phyloP scores from a whole-genome alignment of 495 filamentous ascomycete species.

The Xylaria nigripes region DNA sequence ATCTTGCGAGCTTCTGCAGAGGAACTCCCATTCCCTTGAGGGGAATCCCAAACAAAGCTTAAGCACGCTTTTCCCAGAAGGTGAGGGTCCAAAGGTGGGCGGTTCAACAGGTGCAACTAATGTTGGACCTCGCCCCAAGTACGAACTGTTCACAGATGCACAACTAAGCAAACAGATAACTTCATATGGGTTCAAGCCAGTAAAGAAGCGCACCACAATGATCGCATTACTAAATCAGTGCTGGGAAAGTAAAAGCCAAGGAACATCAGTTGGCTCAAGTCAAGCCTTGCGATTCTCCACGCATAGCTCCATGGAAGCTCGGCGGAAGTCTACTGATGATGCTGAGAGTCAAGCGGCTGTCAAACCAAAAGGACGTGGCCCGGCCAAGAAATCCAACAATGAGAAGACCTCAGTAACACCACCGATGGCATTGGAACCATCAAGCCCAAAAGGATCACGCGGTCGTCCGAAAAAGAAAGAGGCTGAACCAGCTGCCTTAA shows the following conservation, averaged over 20 bases:
- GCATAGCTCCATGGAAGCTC: constrained; percentile 1
- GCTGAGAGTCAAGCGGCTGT: constrained; percentile 14
- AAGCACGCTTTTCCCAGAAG: not conserved
- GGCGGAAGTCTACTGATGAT: constrained; percentile 1
- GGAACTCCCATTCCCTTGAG: constrained; percentile 4
- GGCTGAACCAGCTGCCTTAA: not conserved
- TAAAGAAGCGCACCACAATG: constrained; percentile 63
- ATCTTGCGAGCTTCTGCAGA: not conserved
- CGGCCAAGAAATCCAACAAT: constrained; percentile 21
- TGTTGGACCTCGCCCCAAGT: constrained; percentile 48
- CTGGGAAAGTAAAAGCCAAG: constrained; percentile 49
- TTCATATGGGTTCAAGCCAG: constrained; percentile 65
- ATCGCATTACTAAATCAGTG: constrained; percentile 64
- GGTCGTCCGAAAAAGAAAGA: not conserved
- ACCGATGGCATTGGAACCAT: not conserved
- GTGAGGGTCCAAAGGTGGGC: too few species aligned
- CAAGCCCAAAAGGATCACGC: constrained; percentile 1
- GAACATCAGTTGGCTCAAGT: constrained; percentile 3
- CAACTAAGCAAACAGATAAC: constrained; percentile 55
- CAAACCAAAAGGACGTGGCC: constrained; percentile 38
- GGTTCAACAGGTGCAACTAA: constrained; percentile 3
- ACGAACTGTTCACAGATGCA: constrained; percentile 52
- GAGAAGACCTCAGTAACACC: constrained; percentile 8
- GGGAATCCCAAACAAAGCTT: constrained; percentile 15
- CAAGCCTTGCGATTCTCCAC: constrained; percentile 21